Evolutionary conservation across 176 grass and related monocot genomes (phyloP).

Genomic region (Musa schizocarpa): DNA sequence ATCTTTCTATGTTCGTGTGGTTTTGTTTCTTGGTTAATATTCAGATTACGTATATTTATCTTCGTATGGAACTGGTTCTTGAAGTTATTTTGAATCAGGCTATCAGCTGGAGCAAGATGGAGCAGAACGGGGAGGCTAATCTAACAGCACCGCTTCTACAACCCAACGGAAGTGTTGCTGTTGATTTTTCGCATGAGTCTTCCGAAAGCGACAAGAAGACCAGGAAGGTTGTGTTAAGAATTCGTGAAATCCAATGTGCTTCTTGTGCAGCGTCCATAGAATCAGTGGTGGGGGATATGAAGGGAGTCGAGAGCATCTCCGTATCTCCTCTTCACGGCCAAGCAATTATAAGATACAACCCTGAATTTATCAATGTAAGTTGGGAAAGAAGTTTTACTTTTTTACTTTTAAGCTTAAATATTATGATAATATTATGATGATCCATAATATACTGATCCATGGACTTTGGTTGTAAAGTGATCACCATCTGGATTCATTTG

Average conservation of each 20-base stretch:
- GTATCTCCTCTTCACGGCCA: constrained; percentile 66
- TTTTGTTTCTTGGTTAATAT: background rate
- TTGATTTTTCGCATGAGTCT: constrained; percentile 21
- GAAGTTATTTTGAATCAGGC: background rate
- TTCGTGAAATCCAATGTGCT: constrained; percentile 64
- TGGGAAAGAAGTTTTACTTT: constrained; percentile 14
- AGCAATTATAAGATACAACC: constrained; percentile 50
- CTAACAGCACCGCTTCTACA: constrained; percentile 60
- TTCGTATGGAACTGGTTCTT: background rate
- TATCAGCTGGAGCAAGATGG: constrained; percentile 5
- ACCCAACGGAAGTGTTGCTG: background rate
- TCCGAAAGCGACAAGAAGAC: constrained; percentile 28
- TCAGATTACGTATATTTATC: background rate
- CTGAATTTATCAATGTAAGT: constrained; percentile 60
- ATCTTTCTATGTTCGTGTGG: background rate
- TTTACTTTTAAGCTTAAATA: background rate
- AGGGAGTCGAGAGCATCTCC: constrained; percentile 74
- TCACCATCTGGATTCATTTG: background rate
- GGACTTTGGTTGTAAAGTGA: background rate
- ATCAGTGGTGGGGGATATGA: constrained; percentile 49
- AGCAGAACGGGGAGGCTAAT: constrained; percentile 29
- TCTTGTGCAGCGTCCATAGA: constrained; percentile 71
- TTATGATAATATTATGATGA: background rate
- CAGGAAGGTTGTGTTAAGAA: constrained; percentile 45
- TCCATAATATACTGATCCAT: background rate